Evolutionary conservation across 2,329 filamentous ascomycete species (phyloP), one percentile per base, ranked within the genome.

Genomic region (Akanthomyces uredinophilus): DNA sequence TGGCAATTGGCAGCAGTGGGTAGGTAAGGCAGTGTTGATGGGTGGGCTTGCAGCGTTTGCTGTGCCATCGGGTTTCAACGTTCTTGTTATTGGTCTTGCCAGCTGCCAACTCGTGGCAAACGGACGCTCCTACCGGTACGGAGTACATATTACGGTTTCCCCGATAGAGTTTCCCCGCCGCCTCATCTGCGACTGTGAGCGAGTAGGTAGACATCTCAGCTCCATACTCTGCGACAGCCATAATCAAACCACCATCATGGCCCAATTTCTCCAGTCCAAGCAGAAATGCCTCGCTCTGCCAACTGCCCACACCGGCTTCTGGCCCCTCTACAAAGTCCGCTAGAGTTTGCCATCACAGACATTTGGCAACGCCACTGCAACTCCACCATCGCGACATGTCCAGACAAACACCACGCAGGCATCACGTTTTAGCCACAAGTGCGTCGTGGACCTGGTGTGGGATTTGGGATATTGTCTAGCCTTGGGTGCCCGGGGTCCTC

Each of bases 321-420:
- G 41, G 6, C 41, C 24, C 29, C 49, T 51, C 27, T 13, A 18
- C 24, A 41, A 52, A 60, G 37, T 43, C 57, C 55, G 54, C 54
- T 41, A 52, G 39, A 46, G 57, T 60, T 60, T 59, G 46, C 41
- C 54, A 16, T 57, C 54, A 46, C 54, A 22, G 27, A 24, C 32
- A 60, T 52, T 32, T 44, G 43, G 37, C 32, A 44, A 52, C 57
- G 57, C 57, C 57, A 60, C 57, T 22, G 14, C 35, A 60, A 52
- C 57, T 60, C 57, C 57, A 60, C 57, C 57, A 52, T 41, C 57
- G 37, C 47, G n/a, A 52, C 57, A 60, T 52, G 57, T 43, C 57
- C 57, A 60, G 57, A 51, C 57, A 60, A 52, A 60, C 46, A 43
- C 46, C 57, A 29, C 47, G 14, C 57, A 27, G 44, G 8, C 47